These are phyloP conservation scores for Candida bentonensis DNA, from an alignment of 805 yeast genomes.

Conservation along the genomic window DNA sequence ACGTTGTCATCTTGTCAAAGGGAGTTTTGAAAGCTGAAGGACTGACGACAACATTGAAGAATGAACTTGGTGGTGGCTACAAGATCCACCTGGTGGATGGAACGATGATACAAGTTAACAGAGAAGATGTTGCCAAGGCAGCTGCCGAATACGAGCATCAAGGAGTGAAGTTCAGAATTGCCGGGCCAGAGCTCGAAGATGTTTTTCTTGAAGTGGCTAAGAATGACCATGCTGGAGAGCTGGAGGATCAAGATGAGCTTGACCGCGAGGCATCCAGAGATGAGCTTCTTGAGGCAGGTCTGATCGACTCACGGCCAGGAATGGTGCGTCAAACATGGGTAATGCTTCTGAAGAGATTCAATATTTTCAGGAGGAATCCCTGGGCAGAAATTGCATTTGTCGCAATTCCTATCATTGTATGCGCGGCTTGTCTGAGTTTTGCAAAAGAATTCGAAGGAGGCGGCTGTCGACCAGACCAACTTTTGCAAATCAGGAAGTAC, in stretches of 20 bases:
- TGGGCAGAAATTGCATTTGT: conserved; percentile 15
- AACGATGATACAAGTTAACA: conserved; percentile 11
- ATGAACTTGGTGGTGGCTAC: conserved; percentile 22
- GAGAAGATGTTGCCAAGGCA: conserved; percentile 13
- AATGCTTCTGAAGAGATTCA: conserved; percentile 18
- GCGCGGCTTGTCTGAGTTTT: conserved; percentile 14
- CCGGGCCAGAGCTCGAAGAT: conserved; percentile 23
- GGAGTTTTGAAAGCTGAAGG: conserved; percentile 21
- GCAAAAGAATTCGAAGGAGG: conserved; percentile 9
- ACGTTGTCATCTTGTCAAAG: conserved; percentile 20
- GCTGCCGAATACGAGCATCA: conserved; percentile 13
- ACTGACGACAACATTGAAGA: conserved; percentile 20
- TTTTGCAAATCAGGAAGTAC: conserved; percentile 7
- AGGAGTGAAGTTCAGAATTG: conserved; percentile 16
- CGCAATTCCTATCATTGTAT: conserved; percentile 20
- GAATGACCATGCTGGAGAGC: conserved; percentile 13
- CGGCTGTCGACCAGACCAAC: conserved; percentile 9
- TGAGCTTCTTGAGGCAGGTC: conserved; percentile 3
- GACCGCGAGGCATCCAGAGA: conserved; percentile 10
- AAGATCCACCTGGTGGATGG: conserved; percentile 14
- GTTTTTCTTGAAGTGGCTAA: conserved; percentile 20
- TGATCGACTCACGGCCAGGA: neutral
- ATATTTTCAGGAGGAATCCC: conserved; percentile 18
- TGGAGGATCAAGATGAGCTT: conserved; percentile 3
- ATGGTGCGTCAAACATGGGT: conserved; percentile 14